These are phyloP conservation scores for Collybiopsis luxurians DNA, from an alignment of 768 basidiomycete genomes.

Conservation along the genomic window DNA sequence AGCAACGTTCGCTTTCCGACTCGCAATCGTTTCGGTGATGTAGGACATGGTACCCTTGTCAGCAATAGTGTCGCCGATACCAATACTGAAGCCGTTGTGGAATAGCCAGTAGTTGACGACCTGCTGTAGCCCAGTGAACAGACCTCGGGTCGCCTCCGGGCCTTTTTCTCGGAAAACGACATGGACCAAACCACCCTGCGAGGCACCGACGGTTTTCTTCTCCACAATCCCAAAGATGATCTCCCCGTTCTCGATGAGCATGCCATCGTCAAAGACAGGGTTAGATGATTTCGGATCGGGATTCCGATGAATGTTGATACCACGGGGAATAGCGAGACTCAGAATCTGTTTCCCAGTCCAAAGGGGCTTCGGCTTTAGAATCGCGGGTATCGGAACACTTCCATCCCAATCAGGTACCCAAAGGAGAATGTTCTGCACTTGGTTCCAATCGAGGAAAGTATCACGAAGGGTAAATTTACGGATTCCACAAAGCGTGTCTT, in stretches of 20 bases:
- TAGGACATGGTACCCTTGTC: constrained; percentile 83
- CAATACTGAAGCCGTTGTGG: constrained; percentile 98
- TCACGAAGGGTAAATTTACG: constrained; percentile 97
- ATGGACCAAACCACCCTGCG: constrained; percentile 92
- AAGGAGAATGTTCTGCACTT: constrained; percentile 94
- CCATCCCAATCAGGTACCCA: constrained; percentile 99
- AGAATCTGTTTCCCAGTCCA: constrained; percentile 99
- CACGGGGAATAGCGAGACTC: constrained; percentile 87
- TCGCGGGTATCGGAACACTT: constrained; percentile 84
- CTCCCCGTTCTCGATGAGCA: constrained; percentile 96
- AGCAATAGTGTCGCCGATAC: constrained; percentile 98
- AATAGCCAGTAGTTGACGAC: constrained; percentile 99
- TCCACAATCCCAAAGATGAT: constrained; percentile 93
- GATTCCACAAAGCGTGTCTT: constrained; percentile 96
- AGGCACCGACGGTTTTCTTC: constrained; percentile 98
- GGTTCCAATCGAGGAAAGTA: constrained; percentile 92
- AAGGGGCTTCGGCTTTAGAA: constrained; percentile 93
- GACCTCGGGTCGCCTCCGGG: constrained; percentile 81
- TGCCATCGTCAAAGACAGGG: constrained; percentile 89
- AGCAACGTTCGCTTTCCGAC: constrained; percentile 78
- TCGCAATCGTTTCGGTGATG: constrained; percentile 80
- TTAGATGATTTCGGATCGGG: constrained; percentile 77
- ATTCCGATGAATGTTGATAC: constrained; percentile 87
- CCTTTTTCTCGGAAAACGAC: constrained; percentile 98
- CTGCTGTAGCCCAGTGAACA: constrained; percentile 93